Evolutionary conservation across 1,284 basidiomycete species (phyloP).

Genomic region (Ceratobasidium sp.): DNA sequence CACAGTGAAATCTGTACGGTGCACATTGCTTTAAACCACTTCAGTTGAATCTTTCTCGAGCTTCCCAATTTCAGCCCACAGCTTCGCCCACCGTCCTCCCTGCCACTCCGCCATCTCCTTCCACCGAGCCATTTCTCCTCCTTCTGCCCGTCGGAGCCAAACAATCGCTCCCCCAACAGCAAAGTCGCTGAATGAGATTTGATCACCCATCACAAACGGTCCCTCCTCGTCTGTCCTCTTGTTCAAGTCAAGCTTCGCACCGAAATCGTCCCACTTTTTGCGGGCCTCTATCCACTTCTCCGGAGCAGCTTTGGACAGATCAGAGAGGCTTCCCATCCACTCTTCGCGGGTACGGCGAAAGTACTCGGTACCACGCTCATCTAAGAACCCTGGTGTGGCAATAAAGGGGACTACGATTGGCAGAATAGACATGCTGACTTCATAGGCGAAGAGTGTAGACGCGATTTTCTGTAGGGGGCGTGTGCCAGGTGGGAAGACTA

Average conservation of each 20-base stretch:
- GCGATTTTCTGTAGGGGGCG: conserved; percentile 38
- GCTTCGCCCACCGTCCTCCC: background rate
- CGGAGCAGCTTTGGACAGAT: background rate
- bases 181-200: conserved; percentile 8
- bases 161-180: background rate
- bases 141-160: background rate
- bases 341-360: conserved; percentile 19
- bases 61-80: conserved; percentile 4
- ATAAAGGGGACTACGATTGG: conserved; percentile 32
- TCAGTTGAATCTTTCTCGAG: background rate
- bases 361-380: conserved; percentile 35
- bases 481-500: conserved; percentile 31
- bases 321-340: conserved; percentile 1
- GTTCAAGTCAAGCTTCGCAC: conserved; percentile 7
- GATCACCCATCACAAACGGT: conserved; percentile 21
- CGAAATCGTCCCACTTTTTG: conserved; percentile 26
- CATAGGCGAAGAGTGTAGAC: conserved; percentile 18
- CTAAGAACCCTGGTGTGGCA: conserved; percentile 42
- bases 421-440: conserved; percentile 24
- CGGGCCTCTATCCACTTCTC: conserved; percentile 2
- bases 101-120: conserved; percentile 16
- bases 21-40: conserved; percentile 4
- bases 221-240: background rate
- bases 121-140: conserved; percentile 4
- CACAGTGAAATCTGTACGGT: conserved; percentile 28